phyloP scores from a whole-genome alignment of 2,329 filamentous ascomycete genomes.

The Neofusicoccum parvum region DNA sequence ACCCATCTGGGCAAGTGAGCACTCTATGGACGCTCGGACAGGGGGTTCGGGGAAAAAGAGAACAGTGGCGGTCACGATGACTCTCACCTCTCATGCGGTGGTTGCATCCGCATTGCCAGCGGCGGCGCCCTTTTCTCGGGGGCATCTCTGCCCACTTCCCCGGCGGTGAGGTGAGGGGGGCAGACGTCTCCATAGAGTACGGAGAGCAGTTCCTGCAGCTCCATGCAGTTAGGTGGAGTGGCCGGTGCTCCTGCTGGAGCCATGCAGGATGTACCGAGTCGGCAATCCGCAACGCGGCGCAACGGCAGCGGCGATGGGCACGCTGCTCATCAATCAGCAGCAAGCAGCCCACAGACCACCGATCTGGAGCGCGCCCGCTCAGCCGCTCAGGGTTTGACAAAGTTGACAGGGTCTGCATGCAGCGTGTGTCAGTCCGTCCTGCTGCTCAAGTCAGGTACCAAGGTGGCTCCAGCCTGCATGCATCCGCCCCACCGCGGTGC shows the following conservation, averaged over 20 bases:
- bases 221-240: background rate
- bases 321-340: background rate
- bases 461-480: background rate
- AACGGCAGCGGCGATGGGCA: background rate
- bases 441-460: constrained; percentile 5
- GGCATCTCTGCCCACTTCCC: background rate
- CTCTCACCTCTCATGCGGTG: background rate
- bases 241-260: background rate
- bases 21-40: background rate
- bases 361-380: constrained; percentile 8
- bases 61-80: background rate
- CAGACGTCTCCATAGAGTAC: background rate
- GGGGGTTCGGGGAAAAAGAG: background rate
- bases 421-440: constrained; percentile 6
- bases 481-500: background rate
- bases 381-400: constrained; percentile 11
- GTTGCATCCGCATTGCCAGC: constrained; percentile 2
- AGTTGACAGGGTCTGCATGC: background rate
- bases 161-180: constrained; percentile 8
- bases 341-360: constrained; percentile 4
- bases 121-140: background rate
- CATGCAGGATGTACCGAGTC: background rate
- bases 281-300: background rate
- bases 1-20: background rate
- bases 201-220: background rate